Percentiles rank a stretch among this genome's conserved stretches.
These are phyloP conservation scores for Scutellaria baicalensis DNA, from an alignment of 257 asterid genomes.

Conservation along the genomic window DNA sequence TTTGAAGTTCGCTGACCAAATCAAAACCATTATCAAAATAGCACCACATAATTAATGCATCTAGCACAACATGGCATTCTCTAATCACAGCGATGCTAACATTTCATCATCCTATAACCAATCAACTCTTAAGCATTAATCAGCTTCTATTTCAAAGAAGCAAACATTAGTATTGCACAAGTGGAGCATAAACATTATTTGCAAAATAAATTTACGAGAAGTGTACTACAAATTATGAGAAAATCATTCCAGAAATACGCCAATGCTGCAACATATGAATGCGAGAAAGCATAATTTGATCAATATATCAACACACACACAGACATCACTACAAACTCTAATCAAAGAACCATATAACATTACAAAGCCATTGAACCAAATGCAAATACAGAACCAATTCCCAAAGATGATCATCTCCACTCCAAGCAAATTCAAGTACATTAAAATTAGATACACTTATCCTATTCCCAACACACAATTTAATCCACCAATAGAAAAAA, in stretches of 20 bases:
- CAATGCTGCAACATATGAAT: not conserved
- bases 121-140: too few relatives aligned
- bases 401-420: not conserved
- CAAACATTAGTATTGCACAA: too few relatives aligned
- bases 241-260: too few relatives aligned
- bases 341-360: not conserved
- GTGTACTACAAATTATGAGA: too few relatives aligned
- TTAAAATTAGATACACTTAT: too few relatives aligned
- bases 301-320: not conserved
- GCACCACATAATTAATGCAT: not conserved
- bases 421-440: not conserved
- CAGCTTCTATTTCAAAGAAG: too few relatives aligned
- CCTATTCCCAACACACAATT: not conserved
- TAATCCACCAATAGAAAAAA: not conserved
- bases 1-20: not conserved
- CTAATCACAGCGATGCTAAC: not conserved
- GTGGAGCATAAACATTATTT: too few relatives aligned
- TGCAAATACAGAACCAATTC: not conserved
- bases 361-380: not conserved
- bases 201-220: too few relatives aligned
- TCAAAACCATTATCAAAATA: not conserved
- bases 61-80: not conserved
- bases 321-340: not conserved
- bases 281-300: not conserved
- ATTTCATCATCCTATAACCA: too few relatives aligned